These are phyloP conservation scores for Tolypocladium inflatum DNA, from an alignment of 2,329 filamentous ascomycete species.

Conservation along the genomic window DNA sequence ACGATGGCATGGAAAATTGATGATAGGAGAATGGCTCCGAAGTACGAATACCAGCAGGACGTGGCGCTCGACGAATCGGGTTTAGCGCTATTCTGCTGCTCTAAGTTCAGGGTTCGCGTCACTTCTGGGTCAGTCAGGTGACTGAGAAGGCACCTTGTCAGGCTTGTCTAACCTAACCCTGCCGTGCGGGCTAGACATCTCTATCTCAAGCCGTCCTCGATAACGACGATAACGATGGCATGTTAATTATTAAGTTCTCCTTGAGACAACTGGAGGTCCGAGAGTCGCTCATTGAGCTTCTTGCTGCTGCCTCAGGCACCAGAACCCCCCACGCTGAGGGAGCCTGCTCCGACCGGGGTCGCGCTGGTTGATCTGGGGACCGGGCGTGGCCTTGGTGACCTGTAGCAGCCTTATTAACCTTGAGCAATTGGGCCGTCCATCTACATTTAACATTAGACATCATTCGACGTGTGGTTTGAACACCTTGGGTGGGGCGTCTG, in stretches of 20 bases:
- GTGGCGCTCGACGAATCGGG: neutral
- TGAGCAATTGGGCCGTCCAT: neutral
- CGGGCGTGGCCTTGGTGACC: too few species aligned
- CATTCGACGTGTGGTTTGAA: too few species aligned
- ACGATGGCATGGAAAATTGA: conserved; percentile 1
- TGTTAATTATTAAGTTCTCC: too few species aligned
- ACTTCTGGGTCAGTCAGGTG: neutral
- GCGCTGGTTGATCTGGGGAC: neutral
- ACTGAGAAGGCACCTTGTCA: neutral
- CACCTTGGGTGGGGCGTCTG: neutral
- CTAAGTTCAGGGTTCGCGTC: neutral
- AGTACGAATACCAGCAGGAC: neutral
- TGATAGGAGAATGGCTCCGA: conserved; percentile 5
- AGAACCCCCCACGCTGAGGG: neutral
- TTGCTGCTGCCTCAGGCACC: neutral
- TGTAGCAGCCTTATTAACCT: too few species aligned
- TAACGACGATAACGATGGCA: too few species aligned
- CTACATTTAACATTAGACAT: too few species aligned
- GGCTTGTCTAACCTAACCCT: neutral
- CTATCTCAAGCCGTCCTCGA: neutral
- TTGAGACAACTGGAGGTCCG: neutral
- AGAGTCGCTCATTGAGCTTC: neutral
- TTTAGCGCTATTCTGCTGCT: neutral
- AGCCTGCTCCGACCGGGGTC: neutral
- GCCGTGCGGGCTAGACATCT: neutral